These are phyloP conservation scores for Digitaria exilis DNA, from an alignment of 202 grass and related monocot genomes.

Conservation along the genomic window DNA sequence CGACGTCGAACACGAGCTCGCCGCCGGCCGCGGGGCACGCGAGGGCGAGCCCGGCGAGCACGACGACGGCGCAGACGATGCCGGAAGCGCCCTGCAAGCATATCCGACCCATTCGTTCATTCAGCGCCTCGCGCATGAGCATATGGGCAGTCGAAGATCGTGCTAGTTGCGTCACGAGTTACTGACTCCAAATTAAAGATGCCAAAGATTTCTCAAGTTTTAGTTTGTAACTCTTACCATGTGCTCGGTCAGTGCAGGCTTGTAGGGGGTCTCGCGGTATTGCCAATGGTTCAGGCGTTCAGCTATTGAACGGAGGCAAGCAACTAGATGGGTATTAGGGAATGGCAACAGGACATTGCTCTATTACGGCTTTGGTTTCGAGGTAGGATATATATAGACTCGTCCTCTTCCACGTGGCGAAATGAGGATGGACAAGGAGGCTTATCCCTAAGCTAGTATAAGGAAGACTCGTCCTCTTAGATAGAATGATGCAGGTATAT, in stretches of 20 bases:
- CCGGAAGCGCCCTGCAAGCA: constrained; percentile 15
- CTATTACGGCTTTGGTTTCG: too few species aligned
- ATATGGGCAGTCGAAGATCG: background rate
- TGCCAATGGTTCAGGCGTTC: too few species aligned
- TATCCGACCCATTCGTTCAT: background rate
- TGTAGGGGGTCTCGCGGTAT: too few species aligned
- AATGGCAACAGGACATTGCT: too few species aligned
- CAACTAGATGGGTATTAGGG: too few species aligned
- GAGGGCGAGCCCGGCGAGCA: constrained; percentile 2
- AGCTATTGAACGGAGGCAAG: too few species aligned
- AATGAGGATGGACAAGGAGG: too few species aligned
- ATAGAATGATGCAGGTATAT: too few species aligned
- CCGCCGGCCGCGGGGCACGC: background rate
- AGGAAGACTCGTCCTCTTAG: too few species aligned
- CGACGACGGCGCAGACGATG: background rate
- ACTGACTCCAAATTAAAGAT: background rate
- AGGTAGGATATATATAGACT: too few species aligned
- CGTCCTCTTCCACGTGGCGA: too few species aligned
- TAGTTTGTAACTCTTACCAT: constrained; percentile 5
- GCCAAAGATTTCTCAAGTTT: background rate
- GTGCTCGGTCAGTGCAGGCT: background rate
- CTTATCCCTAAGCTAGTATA: too few species aligned
- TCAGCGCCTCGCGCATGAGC: background rate
- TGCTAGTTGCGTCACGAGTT: background rate
- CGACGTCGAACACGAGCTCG: constrained; percentile 28